A percentile compares a stretch with the other conserved stretches of the same genome.
Conservation (phyloP, 2,329 filamentous ascomycete species). For the Calonectria naviculata region DNA sequence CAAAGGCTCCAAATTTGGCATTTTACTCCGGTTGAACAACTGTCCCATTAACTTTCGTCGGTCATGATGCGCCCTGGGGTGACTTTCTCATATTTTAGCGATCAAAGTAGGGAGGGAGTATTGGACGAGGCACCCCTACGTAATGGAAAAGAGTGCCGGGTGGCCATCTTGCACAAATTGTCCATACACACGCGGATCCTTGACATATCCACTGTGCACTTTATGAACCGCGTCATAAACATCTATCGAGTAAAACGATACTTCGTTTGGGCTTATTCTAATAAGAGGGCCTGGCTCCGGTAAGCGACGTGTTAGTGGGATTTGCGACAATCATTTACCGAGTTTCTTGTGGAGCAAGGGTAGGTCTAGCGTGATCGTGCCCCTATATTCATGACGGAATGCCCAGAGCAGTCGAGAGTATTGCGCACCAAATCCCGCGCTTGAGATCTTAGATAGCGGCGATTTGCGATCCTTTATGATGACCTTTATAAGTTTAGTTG, state of each 20-base stretch:
- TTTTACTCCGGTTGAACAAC: slow-evolving; percentile 41
- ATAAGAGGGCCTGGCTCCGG: slow-evolving; percentile 29
- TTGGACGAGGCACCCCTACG: slow-evolving; percentile 16
- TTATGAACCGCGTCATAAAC: slow-evolving; percentile 40
- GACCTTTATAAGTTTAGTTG: neutral
- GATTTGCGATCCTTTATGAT: slow-evolving; percentile 9
- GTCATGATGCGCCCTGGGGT: slow-evolving; percentile 40
- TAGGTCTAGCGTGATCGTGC: slow-evolving; percentile 33
- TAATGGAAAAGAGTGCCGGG: slow-evolving; percentile 42
- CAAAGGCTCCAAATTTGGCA: slow-evolving; percentile 36
- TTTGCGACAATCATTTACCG: slow-evolving; percentile 1
- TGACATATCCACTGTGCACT: slow-evolving; percentile 35
- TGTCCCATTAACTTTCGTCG: slow-evolving; percentile 43
- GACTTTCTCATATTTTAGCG: slow-evolving; percentile 24
- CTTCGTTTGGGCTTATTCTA: slow-evolving; percentile 36
- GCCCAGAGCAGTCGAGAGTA: slow-evolving; percentile 38
- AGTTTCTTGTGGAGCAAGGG: slow-evolving; percentile 36
- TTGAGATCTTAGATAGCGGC: slow-evolving; percentile 30
- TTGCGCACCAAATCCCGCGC: slow-evolving; percentile 28
- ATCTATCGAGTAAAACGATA: slow-evolving; percentile 41
- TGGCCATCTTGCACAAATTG: slow-evolving; percentile 42
- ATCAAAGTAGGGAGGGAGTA: neutral
- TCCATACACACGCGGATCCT: slow-evolving; percentile 41
- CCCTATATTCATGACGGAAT: slow-evolving; percentile 34
- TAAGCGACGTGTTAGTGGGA: neutral